Conservation (phyloP, 2,329 filamentous ascomycete species). For the Colletotrichum aenigma region DNA sequence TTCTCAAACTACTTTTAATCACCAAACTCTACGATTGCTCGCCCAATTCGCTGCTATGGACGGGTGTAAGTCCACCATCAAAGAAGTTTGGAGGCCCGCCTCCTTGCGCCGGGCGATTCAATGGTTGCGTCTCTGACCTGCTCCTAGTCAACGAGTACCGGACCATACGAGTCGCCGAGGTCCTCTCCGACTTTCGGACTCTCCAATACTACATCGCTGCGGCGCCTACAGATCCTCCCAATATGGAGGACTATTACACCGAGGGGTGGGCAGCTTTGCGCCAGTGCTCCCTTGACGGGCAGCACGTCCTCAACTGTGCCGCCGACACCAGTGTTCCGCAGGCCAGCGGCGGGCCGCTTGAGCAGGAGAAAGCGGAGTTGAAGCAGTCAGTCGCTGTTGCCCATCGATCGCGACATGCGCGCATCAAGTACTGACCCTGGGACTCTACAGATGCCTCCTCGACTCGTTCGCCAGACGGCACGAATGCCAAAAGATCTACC, state of each 20-base stretch:
- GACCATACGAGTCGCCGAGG: slow-evolving; percentile 63
- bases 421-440: not conserved
- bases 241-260: slow-evolving; percentile 65
- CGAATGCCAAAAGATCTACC: slow-evolving; percentile 68
- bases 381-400: slow-evolving; percentile 55
- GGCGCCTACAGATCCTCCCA: slow-evolving; percentile 56
- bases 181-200: slow-evolving; percentile 65
- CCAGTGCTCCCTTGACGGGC: slow-evolving; percentile 66
- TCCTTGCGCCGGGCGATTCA: not conserved
- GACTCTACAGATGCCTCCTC: slow-evolving; percentile 53
- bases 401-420: not conserved
- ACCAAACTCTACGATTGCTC: not conserved
- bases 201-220: slow-evolving; percentile 67
- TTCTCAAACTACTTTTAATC: not conserved
- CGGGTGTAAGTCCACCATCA: slow-evolving; percentile 11
- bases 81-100: not conserved
- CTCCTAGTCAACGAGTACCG: slow-evolving; percentile 63
- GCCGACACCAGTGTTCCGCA: slow-evolving; percentile 65
- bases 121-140: not conserved
- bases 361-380: slow-evolving; percentile 66
- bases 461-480: slow-evolving; percentile 67
- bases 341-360: slow-evolving; percentile 56
- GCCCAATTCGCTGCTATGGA: slow-evolving; percentile 3
- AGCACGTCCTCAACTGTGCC: slow-evolving; percentile 68
- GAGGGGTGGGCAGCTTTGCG: slow-evolving; percentile 67